Percentiles rank a stretch among this genome's conserved stretches.
Evolutionary conservation across 441 rosid species (phyloP).

Genomic region (Pelargonium fulgidum): DNA sequence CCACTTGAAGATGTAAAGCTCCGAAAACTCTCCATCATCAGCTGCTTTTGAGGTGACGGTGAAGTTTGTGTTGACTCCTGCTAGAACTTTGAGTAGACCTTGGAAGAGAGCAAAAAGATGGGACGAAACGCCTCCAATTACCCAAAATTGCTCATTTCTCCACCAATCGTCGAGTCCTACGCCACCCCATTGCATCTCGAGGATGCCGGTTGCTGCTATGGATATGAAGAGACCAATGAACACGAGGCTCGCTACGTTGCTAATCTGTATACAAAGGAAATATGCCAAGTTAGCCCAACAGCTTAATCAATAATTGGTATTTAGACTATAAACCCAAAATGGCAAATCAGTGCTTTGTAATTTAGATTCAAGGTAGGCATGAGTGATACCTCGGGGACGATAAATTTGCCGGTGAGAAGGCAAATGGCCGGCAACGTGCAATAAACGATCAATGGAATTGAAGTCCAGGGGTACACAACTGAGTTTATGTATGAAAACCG

Average conservation of each 20-base stretch:
- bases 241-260: conserved; percentile 72
- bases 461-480: conserved; percentile 82
- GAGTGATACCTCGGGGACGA: conserved; percentile 68
- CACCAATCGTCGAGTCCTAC: conserved; percentile 95
- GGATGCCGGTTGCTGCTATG: conserved; percentile 73
- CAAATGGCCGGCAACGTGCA: conserved; percentile 89
- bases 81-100: conserved; percentile 89
- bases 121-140: conserved; percentile 82
- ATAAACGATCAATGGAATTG: conserved; percentile 74
- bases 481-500: conserved; percentile 85
- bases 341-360: no score
- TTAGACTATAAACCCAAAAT: not conserved
- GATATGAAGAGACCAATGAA: conserved; percentile 84
- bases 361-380: not conserved
- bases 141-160: conserved; percentile 99
- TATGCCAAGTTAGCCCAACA: conserved; percentile 18
- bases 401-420: conserved; percentile 88
- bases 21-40: conserved; percentile 83
- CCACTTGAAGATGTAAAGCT: conserved; percentile 89
- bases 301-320: not conserved
- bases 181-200: conserved; percentile 95
- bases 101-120: conserved; percentile 92
- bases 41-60: conserved; percentile 94
- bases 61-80: conserved; percentile 89
- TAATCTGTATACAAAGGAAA: conserved; percentile 48